Base-by-base conservation (phyloP, 1,284 basidiomycete genomes). In the Hemileia vastatrix region DNA sequence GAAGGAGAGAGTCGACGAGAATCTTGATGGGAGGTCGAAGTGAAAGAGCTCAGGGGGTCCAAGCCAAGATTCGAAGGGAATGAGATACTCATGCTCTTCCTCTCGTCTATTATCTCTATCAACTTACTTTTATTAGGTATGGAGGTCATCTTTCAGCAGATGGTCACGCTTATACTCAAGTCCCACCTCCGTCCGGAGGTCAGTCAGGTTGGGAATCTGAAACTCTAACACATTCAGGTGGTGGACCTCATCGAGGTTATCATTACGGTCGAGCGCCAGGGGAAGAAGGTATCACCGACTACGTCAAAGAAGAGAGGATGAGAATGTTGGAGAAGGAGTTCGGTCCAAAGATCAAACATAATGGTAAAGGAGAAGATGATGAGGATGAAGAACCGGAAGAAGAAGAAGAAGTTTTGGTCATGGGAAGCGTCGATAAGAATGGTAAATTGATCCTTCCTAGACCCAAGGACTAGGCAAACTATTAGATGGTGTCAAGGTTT, bases 301-400 rank as follows among this genome's bases (percentile, higher is more conserved):
- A 67, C 11, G 62, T 70, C 44, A 71, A 71, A 43, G 69, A 71
- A 31, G 69, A 71, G 53, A 64, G 70, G 31, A 69, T 71, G 9
- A 63, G 68, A 23, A 71, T 71, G 69, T 64, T 71, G 9, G 70
- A 70, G 45, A 68, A 69, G 58, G 66, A 71, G 40, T 71, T 71
- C 44, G 70, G 70, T 3, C 63, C 67, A 15, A 69, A 66, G 57
- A 52, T 69, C 51, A 57, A 54, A n/a, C 67, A 55, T 50, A 64
- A 66, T 24, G 56, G 60, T 6, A 67, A 64, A 40, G 57, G n/a
- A n/a, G n/a, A n/a, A n/a, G n/a, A n/a, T n/a, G n/a, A n/a, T n/a
- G n/a, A n/a, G n/a, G n/a, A n/a, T 1, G 63, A 70, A 1, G 18
- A 36, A n/a, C 65, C 67, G 15, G 65, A 62, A 0, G 61, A 68